Conservation (phyloP, 148 eudicot genomes). For the Rhododendron williamsianum region DNA sequence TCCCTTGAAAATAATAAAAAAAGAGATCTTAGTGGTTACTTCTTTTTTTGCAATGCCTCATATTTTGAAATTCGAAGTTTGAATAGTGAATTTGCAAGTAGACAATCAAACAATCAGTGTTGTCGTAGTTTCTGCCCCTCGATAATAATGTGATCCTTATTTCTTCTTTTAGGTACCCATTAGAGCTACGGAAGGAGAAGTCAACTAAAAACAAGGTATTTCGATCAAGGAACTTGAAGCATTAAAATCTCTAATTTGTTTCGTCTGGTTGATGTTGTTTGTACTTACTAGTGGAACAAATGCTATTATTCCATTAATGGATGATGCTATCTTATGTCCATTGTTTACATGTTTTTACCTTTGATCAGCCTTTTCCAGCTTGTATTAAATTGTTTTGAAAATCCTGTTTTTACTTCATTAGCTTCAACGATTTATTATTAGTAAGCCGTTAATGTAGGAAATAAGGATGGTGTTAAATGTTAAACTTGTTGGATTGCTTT, state of each 20-base stretch:
- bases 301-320: neutral
- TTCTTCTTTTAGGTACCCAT: slow-evolving; percentile 62
- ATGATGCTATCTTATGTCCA: neutral
- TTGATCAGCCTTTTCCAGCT: neutral
- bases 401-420: neutral
- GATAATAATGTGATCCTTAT: neutral
- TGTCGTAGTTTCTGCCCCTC: neutral
- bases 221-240: neutral
- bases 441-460: neutral
- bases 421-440: neutral
- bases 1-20: neutral
- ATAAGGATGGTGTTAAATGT: slow-evolving; percentile 4
- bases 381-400: neutral
- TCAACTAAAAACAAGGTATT: slow-evolving; percentile 79
- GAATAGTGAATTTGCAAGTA: neutral
- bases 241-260: neutral
- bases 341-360: neutral
- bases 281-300: neutral
- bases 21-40: neutral
- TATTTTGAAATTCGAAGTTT: neutral
- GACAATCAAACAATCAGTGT: neutral
- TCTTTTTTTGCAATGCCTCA: neutral
- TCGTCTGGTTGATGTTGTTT: neutral
- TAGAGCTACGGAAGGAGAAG: slow-evolving; percentile 95
- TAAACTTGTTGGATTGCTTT: slow-evolving; percentile 15